phyloP scores from a whole-genome alignment of 352 stramenopile species.

The Phytophthora pseudosyringae region DNA sequence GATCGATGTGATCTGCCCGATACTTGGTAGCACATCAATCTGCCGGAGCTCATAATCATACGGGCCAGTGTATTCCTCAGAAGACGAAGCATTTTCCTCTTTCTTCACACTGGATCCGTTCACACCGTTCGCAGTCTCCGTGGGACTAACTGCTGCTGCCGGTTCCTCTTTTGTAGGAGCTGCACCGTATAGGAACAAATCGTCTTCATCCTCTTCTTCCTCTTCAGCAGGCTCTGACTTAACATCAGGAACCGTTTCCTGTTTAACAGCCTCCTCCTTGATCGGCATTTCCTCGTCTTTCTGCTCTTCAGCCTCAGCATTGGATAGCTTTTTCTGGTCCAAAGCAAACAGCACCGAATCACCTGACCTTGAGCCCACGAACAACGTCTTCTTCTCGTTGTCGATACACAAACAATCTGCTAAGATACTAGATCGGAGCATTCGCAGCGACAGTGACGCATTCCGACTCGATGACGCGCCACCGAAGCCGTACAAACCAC shows the following conservation, averaged over 20 bases:
- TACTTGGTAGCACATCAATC: conserved; percentile 72
- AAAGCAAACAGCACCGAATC: conserved; percentile 79
- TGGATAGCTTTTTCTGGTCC: conserved; percentile 44
- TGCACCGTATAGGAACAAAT: conserved; percentile 80
- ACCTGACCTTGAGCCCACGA: conserved; percentile 81
- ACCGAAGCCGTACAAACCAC: conserved; percentile 40
- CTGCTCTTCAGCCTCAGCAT: conserved; percentile 30
- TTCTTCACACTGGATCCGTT: conserved; percentile 29
- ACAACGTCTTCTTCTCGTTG: conserved; percentile 69
- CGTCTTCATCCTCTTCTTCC: conserved; percentile 69
- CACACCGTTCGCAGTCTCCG: conserved; percentile 1
- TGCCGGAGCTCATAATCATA: conserved; percentile 63
- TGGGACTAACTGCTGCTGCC: not conserved
- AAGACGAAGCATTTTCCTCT: conserved; percentile 11
- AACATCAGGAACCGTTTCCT: conserved; percentile 8
- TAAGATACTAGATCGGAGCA: conserved; percentile 52
- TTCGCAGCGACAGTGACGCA: conserved; percentile 56
- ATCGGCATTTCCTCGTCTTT: conserved; percentile 27
- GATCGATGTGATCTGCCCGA: conserved; percentile 87
- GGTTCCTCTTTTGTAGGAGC: conserved; percentile 37
- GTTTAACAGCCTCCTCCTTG: conserved; percentile 36
- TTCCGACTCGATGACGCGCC: conserved; percentile 31
- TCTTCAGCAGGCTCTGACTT: conserved; percentile 36
- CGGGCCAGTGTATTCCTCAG: conserved; percentile 27
- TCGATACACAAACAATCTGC: conserved; percentile 72